phyloP scores from a whole-genome alignment of 306 rosid species.

The Potentilla sterilis region DNA sequence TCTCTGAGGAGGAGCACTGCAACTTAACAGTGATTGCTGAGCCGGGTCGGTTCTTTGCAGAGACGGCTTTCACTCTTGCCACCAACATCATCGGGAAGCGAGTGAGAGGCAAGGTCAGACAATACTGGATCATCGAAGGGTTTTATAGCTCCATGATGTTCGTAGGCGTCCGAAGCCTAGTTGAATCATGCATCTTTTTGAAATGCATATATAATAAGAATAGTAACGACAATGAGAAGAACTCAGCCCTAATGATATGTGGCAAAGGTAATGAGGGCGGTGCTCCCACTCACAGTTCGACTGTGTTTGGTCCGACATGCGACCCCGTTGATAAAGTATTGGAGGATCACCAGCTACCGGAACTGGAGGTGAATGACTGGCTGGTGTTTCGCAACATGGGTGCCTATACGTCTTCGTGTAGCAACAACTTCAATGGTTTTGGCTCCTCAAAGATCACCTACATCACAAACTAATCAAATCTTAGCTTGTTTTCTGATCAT shows the following conservation, averaged over 20 bases:
- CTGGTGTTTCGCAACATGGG: slow-evolving; percentile 64
- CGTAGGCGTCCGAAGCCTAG: not conserved
- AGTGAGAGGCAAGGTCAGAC: slow-evolving; percentile 36
- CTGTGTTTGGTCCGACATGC: slow-evolving; percentile 67
- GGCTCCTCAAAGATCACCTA: slow-evolving; percentile 30
- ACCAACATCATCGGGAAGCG: slow-evolving; percentile 54
- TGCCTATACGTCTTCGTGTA: slow-evolving; percentile 47
- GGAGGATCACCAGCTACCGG: slow-evolving; percentile 43
- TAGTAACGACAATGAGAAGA: not conserved
- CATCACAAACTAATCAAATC: slow-evolving; percentile 15
- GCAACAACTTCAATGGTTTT: slow-evolving; percentile 57
- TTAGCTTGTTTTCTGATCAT: too few relatives aligned
- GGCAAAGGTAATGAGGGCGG: not conserved
- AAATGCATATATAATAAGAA: not conserved
- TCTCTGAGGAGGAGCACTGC: slow-evolving; percentile 11
- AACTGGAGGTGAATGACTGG: slow-evolving; percentile 46
- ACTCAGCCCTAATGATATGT: not conserved
- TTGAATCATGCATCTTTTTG: not conserved
- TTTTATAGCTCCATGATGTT: slow-evolving; percentile 37
- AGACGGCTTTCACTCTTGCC: slow-evolving; percentile 43
- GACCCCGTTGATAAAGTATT: slow-evolving; percentile 51
- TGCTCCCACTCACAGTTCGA: slow-evolving; percentile 2
- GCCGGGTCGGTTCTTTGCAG: slow-evolving; percentile 59
- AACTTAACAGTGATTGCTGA: slow-evolving; percentile 37
- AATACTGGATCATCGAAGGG: slow-evolving; percentile 69